Evolutionary conservation across 2,329 filamentous ascomycete genomes (phyloP), one percentile per base, ranked within the genome.

Genomic region (Colletotrichum chlorophyti): DNA sequence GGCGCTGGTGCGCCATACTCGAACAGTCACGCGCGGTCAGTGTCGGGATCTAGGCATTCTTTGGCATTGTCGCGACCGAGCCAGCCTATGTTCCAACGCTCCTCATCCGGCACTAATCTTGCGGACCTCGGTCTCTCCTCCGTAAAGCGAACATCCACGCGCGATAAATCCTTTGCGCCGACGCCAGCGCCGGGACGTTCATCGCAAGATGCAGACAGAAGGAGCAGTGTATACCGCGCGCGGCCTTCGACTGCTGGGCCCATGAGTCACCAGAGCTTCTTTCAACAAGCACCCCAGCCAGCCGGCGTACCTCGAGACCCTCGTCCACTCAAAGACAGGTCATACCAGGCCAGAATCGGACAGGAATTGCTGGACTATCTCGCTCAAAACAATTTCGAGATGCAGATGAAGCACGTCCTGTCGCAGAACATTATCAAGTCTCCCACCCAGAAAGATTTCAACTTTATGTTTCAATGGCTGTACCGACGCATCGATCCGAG

Each of bases 371-470:
- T 96, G 64, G 95, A 99, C 65, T 99, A 96, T 70, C 83, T 99
- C 70, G 88, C 91, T 1, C 88, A 93, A 55, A 89, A 97, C 73
- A 97, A 97, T 70, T 99, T 98, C 68, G 95, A 99, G 74, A 87
- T 97, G 83, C 93, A 98, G 66, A 97, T 96, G 88, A 97, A 96
- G 76, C 91, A 98, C 72, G 89, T 87, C 2, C 80, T 99, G n/a
- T 91, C 91, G 1, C 89, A 91, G 63, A 97, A 97, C 67, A 91
- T 92, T 6, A 88, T 97, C 70, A 94, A 91, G 68, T 96, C 91
- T 38, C 96, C 95, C 0, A 99, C 94, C 1, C 94, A 98, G 67
- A 99, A 99, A 70, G 95, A 99, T 72, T 99, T 99, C 78, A 95
- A 96, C 69, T 90, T 86, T 74, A 96, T 99, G 83, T 99, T 99